A percentile compares a stretch with the other conserved stretches of the same genome.
Conservation (phyloP, 2,329 filamentous ascomycete genomes). For the Amauroascus verrucosus region DNA sequence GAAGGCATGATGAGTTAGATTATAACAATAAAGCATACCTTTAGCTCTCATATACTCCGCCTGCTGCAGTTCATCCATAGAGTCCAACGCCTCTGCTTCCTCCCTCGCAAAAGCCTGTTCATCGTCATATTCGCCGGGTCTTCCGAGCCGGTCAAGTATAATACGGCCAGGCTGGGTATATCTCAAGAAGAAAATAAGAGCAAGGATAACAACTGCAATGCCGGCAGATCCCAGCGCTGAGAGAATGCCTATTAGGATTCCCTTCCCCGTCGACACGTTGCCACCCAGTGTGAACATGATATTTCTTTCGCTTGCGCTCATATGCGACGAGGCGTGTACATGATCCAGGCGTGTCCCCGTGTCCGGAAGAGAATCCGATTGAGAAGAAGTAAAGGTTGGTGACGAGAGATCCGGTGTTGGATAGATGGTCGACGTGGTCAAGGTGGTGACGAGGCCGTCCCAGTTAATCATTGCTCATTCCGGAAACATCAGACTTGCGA, state of each 20-base stretch:
- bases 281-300: conserved; percentile 26
- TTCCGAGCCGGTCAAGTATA: conserved; percentile 80
- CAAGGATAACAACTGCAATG: conserved; percentile 67
- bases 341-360: conserved; percentile 9
- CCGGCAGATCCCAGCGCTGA: conserved; percentile 89
- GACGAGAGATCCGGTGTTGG: neutral
- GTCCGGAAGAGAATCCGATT: neutral
- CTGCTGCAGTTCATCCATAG: conserved; percentile 86
- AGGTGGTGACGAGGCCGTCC: conserved; percentile 10
- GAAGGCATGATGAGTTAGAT: too few relatives aligned
- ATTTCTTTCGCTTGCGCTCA: conserved; percentile 4
- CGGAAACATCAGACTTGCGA: neutral
- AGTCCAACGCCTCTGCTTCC: conserved; percentile 87
- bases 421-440: conserved; percentile 10
- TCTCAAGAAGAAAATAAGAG: conserved; percentile 84
- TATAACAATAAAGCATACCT: conserved; percentile 63
- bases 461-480: conserved; percentile 14
- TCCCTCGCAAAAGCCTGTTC: conserved; percentile 89
- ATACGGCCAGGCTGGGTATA: conserved; percentile 83
- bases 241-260: conserved; percentile 87
- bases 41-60: conserved; percentile 90
- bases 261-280: conserved; percentile 52
- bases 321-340: conserved; percentile 2
- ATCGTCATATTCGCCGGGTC: conserved; percentile 94
- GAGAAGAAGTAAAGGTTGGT: neutral